phyloP scores from a whole-genome alignment of 2,329 filamentous ascomycete genomes.

The Phyllosticta citribraziliensis region DNA sequence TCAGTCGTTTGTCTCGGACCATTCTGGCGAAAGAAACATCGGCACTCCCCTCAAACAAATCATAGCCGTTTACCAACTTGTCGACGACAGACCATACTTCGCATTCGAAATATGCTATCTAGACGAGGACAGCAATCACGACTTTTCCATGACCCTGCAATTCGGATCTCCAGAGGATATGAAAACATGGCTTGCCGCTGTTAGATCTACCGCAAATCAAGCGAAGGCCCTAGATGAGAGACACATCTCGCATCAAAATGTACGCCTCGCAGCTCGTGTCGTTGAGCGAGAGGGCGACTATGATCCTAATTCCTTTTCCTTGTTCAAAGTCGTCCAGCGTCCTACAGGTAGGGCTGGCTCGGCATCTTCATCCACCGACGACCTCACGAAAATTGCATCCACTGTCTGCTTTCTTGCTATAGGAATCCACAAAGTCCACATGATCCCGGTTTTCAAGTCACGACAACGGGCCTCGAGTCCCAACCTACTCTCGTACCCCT shows the following conservation, averaged over 20 bases:
- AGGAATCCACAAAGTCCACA: constrained; percentile 58
- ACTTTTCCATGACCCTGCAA: constrained; percentile 54
- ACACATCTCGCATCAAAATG: constrained; percentile 47
- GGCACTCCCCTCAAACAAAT: constrained; percentile 56
- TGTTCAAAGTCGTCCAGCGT: constrained; percentile 60
- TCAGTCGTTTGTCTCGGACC: constrained; percentile 41
- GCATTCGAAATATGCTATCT: constrained; percentile 59
- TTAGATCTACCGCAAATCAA: constrained; percentile 50
- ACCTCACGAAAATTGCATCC: constrained; percentile 54
- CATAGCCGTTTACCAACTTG: constrained; percentile 56
- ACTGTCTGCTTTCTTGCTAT: constrained; percentile 60
- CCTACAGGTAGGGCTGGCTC: constrained; percentile 45
- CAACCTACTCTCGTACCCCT: constrained; percentile 41
- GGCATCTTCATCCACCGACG: constrained; percentile 55
- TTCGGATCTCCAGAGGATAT: constrained; percentile 55
- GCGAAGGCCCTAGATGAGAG: constrained; percentile 42
- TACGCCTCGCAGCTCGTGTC: constrained; percentile 52
- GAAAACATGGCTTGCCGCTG: constrained; percentile 53
- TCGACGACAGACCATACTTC: constrained; percentile 57
- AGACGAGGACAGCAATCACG: constrained; percentile 53
- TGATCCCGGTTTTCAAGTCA: constrained; percentile 55
- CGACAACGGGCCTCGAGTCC: constrained; percentile 45
- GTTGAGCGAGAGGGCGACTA: constrained; percentile 60
- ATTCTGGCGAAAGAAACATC: constrained; percentile 44
- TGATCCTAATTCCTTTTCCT: constrained; percentile 54